A percentile compares a stretch with the other conserved stretches of the same genome.
Evolutionary conservation across 2,329 filamentous ascomycete species (phyloP).

Genomic region (Beauveria sp.): DNA sequence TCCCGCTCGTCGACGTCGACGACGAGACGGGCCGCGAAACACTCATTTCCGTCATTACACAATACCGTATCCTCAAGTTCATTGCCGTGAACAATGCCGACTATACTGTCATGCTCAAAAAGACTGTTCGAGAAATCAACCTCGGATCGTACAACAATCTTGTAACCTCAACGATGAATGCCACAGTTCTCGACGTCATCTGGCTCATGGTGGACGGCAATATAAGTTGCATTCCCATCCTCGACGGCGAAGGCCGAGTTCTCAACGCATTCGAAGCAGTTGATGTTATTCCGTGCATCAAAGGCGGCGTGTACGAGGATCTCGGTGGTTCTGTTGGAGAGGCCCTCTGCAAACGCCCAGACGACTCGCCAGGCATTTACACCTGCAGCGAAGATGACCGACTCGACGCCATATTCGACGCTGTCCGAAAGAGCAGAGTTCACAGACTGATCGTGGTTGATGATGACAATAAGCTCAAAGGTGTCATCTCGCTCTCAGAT

Average conservation of each 20-base stretch:
- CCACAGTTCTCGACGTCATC: slow-evolving; percentile 88
- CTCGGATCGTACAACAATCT: slow-evolving; percentile 79
- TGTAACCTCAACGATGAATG: slow-evolving; percentile 79
- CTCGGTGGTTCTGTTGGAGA: slow-evolving; percentile 80
- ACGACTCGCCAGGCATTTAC: slow-evolving; percentile 94
- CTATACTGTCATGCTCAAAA: slow-evolving; percentile 81
- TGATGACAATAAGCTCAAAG: slow-evolving; percentile 76
- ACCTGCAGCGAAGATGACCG: slow-evolving; percentile 89
- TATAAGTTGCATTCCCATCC: slow-evolving; percentile 89
- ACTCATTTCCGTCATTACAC: slow-evolving; percentile 93
- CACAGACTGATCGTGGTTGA: slow-evolving; percentile 91
- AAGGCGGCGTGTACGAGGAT: slow-evolving; percentile 87
- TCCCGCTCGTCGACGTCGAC: slow-evolving; percentile 87
- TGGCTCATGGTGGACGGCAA: slow-evolving; percentile 86
- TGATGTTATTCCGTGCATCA: slow-evolving; percentile 93
- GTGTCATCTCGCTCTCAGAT: slow-evolving; percentile 88
- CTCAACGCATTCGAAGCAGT: slow-evolving; percentile 97
- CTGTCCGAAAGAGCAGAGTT: slow-evolving; percentile 82
- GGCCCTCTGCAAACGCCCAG: slow-evolving; percentile 75
- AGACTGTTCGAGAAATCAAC: slow-evolving; percentile 74
- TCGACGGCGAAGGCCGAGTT: slow-evolving; percentile 69
- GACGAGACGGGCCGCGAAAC: slow-evolving; percentile 89
- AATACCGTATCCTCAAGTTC: slow-evolving; percentile 98
- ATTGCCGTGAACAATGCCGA: slow-evolving; percentile 86
- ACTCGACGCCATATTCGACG: slow-evolving; percentile 93